phyloP scores from a whole-genome alignment of 2,329 filamentous ascomycete genomes.

The Sarocladium strictum region DNA sequence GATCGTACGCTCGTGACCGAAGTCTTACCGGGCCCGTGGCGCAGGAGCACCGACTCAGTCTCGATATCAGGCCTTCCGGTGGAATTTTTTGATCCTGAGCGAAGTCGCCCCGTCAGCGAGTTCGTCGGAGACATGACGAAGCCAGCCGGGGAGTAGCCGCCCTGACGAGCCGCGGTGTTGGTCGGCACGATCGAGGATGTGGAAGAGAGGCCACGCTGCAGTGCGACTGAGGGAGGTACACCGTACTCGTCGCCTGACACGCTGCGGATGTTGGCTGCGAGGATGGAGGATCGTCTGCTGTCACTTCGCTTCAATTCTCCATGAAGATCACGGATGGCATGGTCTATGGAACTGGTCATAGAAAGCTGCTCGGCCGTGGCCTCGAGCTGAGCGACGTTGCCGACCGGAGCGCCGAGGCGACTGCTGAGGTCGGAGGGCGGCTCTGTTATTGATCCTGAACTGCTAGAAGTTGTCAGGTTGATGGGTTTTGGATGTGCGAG shows the following conservation, averaged over 20 bases:
- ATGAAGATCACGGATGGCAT: constrained; percentile 70
- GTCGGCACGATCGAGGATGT: constrained; percentile 62
- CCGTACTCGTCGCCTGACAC: constrained; percentile 23
- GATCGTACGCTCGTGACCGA: constrained; percentile 47
- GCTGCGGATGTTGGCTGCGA: constrained; percentile 41
- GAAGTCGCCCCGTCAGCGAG: constrained; percentile 51
- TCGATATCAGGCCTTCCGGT: constrained; percentile 34
- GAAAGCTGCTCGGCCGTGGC: constrained; percentile 70
- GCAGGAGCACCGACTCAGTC: constrained; percentile 32
- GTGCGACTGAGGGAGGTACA: constrained; percentile 19
- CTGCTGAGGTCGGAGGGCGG: constrained; percentile 50
- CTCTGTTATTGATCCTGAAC: constrained; percentile 48
- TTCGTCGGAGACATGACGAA: constrained; percentile 63
- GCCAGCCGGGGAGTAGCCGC: constrained; percentile 63
- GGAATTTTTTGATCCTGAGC: constrained; percentile 50
- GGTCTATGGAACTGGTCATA: constrained; percentile 68
- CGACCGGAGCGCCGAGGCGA: constrained; percentile 54
- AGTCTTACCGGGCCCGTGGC: constrained; percentile 49
- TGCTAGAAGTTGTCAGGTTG: constrained; percentile 39
- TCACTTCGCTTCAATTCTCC: constrained; percentile 65
- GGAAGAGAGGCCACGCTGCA: constrained; percentile 41
- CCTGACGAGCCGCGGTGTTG: constrained; percentile 60
- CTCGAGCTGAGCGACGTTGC: constrained; percentile 69
- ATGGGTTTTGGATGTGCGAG: constrained; percentile 37
- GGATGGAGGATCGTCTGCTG: constrained; percentile 58